A percentile compares a stretch with the other conserved stretches of the same genome.
phyloP scores from a whole-genome alignment of 2,329 filamentous ascomycete genomes.

The Penicillium sp. region DNA sequence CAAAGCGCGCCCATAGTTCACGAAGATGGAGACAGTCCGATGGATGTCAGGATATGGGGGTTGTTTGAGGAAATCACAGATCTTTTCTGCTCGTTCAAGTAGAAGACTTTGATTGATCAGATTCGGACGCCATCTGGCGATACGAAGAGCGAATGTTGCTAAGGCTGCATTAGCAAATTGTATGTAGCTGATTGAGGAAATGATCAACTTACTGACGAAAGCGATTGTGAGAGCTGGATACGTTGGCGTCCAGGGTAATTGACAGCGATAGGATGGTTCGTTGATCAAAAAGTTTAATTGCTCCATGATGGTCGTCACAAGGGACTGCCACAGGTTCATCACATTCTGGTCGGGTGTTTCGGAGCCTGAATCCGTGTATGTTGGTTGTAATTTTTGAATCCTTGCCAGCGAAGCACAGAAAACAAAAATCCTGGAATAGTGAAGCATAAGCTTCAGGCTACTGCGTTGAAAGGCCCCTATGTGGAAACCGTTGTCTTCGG shows the following conservation, averaged over 20 bases:
- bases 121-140: constrained; percentile 35
- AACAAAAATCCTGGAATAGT: constrained; percentile 35
- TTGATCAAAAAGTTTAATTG: constrained; percentile 33
- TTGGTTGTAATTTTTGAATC: constrained; percentile 35
- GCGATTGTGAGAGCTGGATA: constrained; percentile 37
- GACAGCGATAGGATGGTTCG: constrained; percentile 35
- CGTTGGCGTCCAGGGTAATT: constrained; percentile 35
- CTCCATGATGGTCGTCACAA: constrained; percentile 35
- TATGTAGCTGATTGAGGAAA: neutral
- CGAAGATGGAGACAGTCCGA: constrained; percentile 38
- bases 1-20: constrained; percentile 35
- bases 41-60: constrained; percentile 41
- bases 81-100: constrained; percentile 32
- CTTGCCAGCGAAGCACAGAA: constrained; percentile 34
- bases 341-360: constrained; percentile 26
- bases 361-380: constrained; percentile 16
- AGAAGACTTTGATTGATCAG: constrained; percentile 32
- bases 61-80: constrained; percentile 36
- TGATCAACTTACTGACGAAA: constrained; percentile 34
- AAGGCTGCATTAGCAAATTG: constrained; percentile 8
- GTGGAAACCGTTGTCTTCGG: constrained; percentile 36
- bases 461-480: constrained; percentile 37
- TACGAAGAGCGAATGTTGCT: constrained; percentile 36
- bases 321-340: constrained; percentile 31
- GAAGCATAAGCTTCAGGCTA: constrained; percentile 35